Evolutionary conservation across 2,329 filamentous ascomycete species (phyloP), one percentile per base, ranked within the genome.

Genomic region (Blastomyces emzantsi): DNA sequence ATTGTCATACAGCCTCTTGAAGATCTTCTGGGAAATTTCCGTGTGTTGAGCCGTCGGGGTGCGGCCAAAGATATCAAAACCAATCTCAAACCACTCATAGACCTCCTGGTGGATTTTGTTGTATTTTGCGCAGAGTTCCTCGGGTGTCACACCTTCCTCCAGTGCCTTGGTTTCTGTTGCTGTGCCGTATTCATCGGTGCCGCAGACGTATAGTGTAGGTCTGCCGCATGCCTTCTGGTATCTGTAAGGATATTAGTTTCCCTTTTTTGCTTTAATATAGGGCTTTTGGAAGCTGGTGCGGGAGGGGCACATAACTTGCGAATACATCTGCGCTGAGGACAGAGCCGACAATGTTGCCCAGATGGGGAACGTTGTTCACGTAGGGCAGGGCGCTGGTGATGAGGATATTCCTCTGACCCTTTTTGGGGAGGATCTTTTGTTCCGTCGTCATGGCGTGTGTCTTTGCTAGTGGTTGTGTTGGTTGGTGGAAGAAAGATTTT

Each of bases 1-100:
- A 71, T 96, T 96, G 67, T 94, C 84, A 78, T 92, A 83, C n/a
- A 99, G 84, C 74, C 92, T 87, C 63, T 82, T 80, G 77, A 97
- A 97, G 68, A 97, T 92, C 67, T 90, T 86, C 77, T 97, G 94
- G 11, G 92, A 90, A 70, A 99, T 97, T 69, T 91, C 85, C 28
- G 92, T 97, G 77, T 97, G 94, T 71, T 94, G 85, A 62, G 85
- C 78, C 22, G 93, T 97, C 2, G 92, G 91, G 5, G 94, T 97
- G 65, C 92, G 88, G 66, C 92, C 94, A 74, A 97, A 99, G 76
- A 92, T 88, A 78, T 97, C 93, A 74, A 97, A 97, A 64, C 85
- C 87, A 72, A 97, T 93, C 73, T 92, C 86, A 79, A 99, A 99
- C 91, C 93, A 97, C 75, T 95, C 85, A 77, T 97, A 97, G 68